Evolutionary conservation across 164 flowering plant species (phyloP).

Genomic region (Tetrastigma voinierianum): DNA sequence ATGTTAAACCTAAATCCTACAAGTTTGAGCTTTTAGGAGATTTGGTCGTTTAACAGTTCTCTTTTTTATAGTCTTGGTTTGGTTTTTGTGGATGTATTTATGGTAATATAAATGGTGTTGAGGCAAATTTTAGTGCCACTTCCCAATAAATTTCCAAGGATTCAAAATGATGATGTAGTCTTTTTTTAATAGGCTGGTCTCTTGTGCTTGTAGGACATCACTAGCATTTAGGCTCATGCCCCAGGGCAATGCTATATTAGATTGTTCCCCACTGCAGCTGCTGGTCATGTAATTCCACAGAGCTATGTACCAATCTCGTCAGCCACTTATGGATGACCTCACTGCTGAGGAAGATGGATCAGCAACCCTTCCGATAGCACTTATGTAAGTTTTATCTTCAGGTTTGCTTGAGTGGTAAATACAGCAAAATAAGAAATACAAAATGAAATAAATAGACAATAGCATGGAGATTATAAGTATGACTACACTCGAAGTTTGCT

Average conservation of each 20-base stretch:
- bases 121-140: slow-evolving; percentile 1
- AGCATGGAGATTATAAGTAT: neutral
- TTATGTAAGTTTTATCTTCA: slow-evolving; percentile 47
- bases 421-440: neutral
- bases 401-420: neutral
- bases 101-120: slow-evolving; percentile 2
- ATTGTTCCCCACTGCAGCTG: slow-evolving; percentile 88
- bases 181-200: neutral
- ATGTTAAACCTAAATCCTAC: too few relatives aligned
- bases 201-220: slow-evolving; percentile 63
- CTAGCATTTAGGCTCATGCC: slow-evolving; percentile 92
- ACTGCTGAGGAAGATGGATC: slow-evolving; percentile 74
- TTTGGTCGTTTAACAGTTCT: too few relatives aligned
- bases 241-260: slow-evolving; percentile 83
- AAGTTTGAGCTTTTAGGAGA: too few relatives aligned
- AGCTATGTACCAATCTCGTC: slow-evolving; percentile 86
- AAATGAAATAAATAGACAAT: neutral
- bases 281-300: slow-evolving; percentile 92
- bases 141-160: slow-evolving; percentile 5
- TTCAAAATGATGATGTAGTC: slow-evolving; percentile 4
- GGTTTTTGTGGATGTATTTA: neutral
- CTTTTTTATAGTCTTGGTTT: neutral
- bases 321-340: slow-evolving; percentile 97
- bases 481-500: too few relatives aligned
- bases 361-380: slow-evolving; percentile 47